Conservation (phyloP, 2,329 filamentous ascomycete species). For the Teratosphaeria nubilosa region DNA sequence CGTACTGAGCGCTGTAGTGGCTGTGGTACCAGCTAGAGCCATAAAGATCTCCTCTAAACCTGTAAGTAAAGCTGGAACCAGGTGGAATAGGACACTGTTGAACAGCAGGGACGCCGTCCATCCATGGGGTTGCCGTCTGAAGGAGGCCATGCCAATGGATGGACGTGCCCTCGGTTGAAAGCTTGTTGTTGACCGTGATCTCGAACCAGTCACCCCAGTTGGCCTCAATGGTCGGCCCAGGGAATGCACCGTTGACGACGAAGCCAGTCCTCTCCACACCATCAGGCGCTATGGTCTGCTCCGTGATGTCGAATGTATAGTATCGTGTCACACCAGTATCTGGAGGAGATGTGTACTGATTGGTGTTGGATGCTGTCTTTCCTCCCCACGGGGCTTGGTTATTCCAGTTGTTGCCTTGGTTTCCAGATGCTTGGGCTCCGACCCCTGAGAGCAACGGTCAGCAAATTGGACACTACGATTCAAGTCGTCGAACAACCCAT, state of each 20-base stretch:
- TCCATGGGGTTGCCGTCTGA: constrained; percentile 43
- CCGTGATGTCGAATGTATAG: constrained; percentile 24
- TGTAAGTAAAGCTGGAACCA: constrained; percentile 27
- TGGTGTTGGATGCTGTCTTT: constrained; percentile 16
- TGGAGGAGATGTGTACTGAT: constrained; percentile 18
- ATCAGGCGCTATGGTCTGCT: constrained; percentile 23
- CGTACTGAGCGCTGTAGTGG: constrained; percentile 34
- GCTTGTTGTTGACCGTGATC: constrained; percentile 26
- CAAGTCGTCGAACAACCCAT: constrained; percentile 11
- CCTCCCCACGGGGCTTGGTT: constrained; percentile 16
- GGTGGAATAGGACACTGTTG: constrained; percentile 38
- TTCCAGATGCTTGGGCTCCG: neutral
- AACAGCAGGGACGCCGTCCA: constrained; percentile 40
- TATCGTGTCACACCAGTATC: constrained; percentile 25
- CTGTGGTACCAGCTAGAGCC: constrained; percentile 31
- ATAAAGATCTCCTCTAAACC: constrained; percentile 32
- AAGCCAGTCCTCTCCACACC: constrained; percentile 21
- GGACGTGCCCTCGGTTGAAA: constrained; percentile 33
- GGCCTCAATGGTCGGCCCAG: constrained; percentile 25
- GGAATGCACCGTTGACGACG: constrained; percentile 25
- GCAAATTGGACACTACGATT: neutral
- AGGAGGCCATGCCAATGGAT: constrained; percentile 45
- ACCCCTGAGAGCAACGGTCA: neutral
- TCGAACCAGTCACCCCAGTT: constrained; percentile 28
- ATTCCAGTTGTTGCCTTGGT: neutral